Evolutionary conservation across 257 asterid genomes (phyloP), one percentile per base, ranked within the genome.

Genomic region (Leonotis leonurus): DNA sequence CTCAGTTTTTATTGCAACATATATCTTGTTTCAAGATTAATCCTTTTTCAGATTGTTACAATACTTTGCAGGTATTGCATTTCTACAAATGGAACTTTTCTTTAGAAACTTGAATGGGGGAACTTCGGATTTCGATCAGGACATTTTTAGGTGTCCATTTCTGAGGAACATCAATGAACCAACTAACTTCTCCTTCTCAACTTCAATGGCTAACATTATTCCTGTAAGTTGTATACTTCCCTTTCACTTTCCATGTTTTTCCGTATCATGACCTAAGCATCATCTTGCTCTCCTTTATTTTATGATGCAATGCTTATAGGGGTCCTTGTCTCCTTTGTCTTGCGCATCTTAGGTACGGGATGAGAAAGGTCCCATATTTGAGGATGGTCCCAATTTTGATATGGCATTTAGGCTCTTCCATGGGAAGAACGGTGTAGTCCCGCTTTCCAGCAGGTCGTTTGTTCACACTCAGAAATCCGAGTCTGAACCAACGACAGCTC

Each of bases 351-450:
- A 88, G 98, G 77, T 17, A 10, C 69, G 56, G 37, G 92, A 81
- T 50, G 83, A 72, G 49, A 88, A 81, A 73, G 95, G 98, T 56
- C 98, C 98, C 29, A 88, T 91, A 64, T 91, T 88, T 67, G 96
- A 88, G 86, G 98, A 91, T 79, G 98, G 92, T 58, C 88, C 92
- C 70, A 88, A 91, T 77, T 91, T 91, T 73, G 94, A 85, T 57
- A 76, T 69, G 83, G 92, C 98, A 25, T 91, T 91, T 73, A 83
- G 88, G 72, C 85, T 88, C 72, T 91, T 91, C 80, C 98, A 91
- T 62, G 98, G 98, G 72, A 86, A 91, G 77, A 81, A 84, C 35
- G 96, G 98, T 27, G 94, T 83, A 11, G 95, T 91, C 53, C 98
- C 96, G 3, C 95, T 91, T 60, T 76, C 96, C 5, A 90, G 78